Evolutionary conservation across 2,329 filamentous ascomycete species (phyloP), one percentile per base, ranked within the genome.

Genomic region (Fusarium burgessii): DNA sequence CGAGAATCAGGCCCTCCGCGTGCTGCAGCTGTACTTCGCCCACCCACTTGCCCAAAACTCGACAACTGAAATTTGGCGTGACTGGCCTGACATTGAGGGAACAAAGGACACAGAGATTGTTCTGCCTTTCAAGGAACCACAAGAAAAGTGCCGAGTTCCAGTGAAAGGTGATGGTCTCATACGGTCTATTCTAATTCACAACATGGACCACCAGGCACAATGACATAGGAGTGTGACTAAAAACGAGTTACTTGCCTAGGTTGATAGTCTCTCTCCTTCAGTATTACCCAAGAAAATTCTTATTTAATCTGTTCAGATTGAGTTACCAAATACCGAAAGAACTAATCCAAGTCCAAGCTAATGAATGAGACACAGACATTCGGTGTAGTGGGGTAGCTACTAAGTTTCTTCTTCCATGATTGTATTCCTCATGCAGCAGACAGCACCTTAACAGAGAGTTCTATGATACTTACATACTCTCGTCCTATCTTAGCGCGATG

Each of bases 61-160:
- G 5, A 76, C 78, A 5, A 78, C 91, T 4, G 90, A 94, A 78
- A 84, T 95, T 8, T 95, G 93, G 93, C 82, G 91, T 59, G 93
- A 95, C 77, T 88, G 85, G 79, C 90, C 89, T 0, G 85, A 87
- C 74, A 60, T 81, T 45, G 68, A 72, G 15, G 73, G 80, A 0
- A 68, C 68, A 1, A 77, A 78, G 7, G 77, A 71, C 25, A 77
- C 82, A 55, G 71, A 62, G 1, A 40, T 51, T 13, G 58, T 55
- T 2, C 64, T 81, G 56, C 80, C n/a, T 57, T 62, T 65, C 70
- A 70, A 18, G 49, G 68, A 38, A 15, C 23, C 69, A 7, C 63
- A 65, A 11, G 51, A 59, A 33, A 49, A 13, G 20, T 71, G 55
- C 27, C 60, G 32, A 14, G 77, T 88, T n/a, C 75, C 71, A 14